phyloP scores from a whole-genome alignment of 768 basidiomycete species.

The Thelephora ganbajun region DNA sequence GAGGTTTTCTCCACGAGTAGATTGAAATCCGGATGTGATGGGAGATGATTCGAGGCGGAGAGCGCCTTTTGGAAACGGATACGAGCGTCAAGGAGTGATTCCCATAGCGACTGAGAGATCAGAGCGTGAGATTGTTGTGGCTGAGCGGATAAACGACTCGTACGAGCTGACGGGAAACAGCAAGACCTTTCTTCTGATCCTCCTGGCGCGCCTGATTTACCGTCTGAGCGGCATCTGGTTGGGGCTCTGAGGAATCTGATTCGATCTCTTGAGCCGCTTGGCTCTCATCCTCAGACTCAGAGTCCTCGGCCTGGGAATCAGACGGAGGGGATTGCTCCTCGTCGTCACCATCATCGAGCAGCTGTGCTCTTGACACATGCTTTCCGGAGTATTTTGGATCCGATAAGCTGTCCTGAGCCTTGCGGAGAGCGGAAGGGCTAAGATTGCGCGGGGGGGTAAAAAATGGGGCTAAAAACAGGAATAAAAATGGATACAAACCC shows the following conservation, averaged over 20 bases:
- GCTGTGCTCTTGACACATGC: slow-evolving; percentile 43
- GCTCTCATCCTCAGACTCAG: slow-evolving; percentile 4
- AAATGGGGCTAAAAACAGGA: background rate
- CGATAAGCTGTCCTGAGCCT: slow-evolving; percentile 44
- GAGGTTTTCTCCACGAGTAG: slow-evolving; percentile 18
- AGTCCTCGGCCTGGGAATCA: slow-evolving; percentile 8
- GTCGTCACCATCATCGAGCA: slow-evolving; percentile 28
- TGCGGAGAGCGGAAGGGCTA: slow-evolving; percentile 61
- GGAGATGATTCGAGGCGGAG: slow-evolving; percentile 48
- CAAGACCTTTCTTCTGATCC: slow-evolving; percentile 72
- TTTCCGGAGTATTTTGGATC: slow-evolving; percentile 74
- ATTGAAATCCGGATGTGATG: slow-evolving; percentile 24
- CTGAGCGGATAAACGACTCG: slow-evolving; percentile 13
- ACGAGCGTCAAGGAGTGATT: slow-evolving; percentile 76
- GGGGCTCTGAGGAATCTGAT: slow-evolving; percentile 2
- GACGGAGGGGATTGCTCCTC: slow-evolving; percentile 6
- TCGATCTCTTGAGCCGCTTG: background rate
- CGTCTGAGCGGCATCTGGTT: slow-evolving; percentile 30
- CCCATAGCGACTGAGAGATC: slow-evolving; percentile 58
- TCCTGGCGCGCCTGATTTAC: slow-evolving; percentile 49
- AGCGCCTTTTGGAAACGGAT: slow-evolving; percentile 83
- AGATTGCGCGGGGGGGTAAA: background rate
- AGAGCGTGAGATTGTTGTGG: slow-evolving; percentile 1
- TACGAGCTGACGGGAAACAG: slow-evolving; percentile 74
- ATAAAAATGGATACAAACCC: slow-evolving; percentile 38